These are phyloP conservation scores for Mycosphaerelloides madeirae DNA, from an alignment of 2,329 filamentous ascomycete genomes.

Conservation along the genomic window DNA sequence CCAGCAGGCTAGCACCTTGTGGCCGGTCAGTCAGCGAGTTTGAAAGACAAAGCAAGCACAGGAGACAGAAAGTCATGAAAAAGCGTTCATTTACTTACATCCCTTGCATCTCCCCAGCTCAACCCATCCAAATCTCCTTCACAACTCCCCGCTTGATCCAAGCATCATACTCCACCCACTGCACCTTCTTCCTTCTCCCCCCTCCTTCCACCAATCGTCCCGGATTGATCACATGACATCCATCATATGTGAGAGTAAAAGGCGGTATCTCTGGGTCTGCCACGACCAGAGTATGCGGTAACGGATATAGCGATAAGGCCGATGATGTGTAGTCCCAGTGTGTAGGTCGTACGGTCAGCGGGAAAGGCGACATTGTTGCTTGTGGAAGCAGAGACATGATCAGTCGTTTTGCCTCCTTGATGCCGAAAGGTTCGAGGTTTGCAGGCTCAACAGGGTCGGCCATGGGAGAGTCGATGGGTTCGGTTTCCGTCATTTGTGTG, in stretches of 20 bases:
- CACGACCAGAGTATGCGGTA: slow-evolving; percentile 78
- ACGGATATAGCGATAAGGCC: slow-evolving; percentile 74
- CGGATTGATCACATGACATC: slow-evolving; percentile 93
- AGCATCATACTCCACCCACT: slow-evolving; percentile 85
- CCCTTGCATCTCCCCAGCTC: background rate
- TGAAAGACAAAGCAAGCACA: too few species aligned
- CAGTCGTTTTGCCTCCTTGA: slow-evolving; percentile 42
- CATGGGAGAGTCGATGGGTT: slow-evolving; percentile 7
- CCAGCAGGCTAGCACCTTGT: too few species aligned
- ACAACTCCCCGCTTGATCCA: slow-evolving; percentile 56
- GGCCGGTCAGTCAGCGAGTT: too few species aligned
- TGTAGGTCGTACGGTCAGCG: slow-evolving; percentile 70
- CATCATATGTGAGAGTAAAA: slow-evolving; percentile 88
- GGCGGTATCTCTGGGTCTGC: slow-evolving; percentile 76
- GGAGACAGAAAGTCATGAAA: too few species aligned
- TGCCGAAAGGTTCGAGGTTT: slow-evolving; percentile 15
- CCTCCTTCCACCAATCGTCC: slow-evolving; percentile 63
- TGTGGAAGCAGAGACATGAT: slow-evolving; percentile 92
- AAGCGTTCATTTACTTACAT: too few species aligned
- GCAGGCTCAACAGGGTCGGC: slow-evolving; percentile 3
- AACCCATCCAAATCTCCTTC: slow-evolving; percentile 51
- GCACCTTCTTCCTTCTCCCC: slow-evolving; percentile 57
- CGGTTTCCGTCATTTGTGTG: slow-evolving; percentile 14
- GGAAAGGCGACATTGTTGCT: slow-evolving; percentile 81
- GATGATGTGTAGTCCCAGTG: slow-evolving; percentile 81